Base-by-base conservation (phyloP, 176 grass and related monocot species). In the Juncus inflexus region DNA sequence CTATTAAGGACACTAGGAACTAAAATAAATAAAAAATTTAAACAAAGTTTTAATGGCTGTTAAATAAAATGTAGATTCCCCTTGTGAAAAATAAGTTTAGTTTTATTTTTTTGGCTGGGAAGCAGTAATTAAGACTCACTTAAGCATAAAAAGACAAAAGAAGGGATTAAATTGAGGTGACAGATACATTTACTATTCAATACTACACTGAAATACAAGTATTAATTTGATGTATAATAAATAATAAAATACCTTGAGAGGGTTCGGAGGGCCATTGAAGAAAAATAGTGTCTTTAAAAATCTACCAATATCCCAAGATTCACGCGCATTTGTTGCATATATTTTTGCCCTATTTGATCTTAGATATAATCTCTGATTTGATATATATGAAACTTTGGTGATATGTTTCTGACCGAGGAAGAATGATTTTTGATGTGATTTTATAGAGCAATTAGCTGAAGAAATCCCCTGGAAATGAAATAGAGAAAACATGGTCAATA, bases 191-290 rank as follows among this genome's bases (percentile, higher is more conserved):
- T 28, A 28, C 19, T 28, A 28, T 28, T 28, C 19, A 28, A 28
- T 28, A 28, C 19, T 28, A 28, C 19, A 28, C 19, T 28, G 19
- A 28, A 28, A 28, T 28, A 28, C 19, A 28, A 28, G 19, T 28
- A 28, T 28, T 28, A 28, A 28, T 28, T 28, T 28, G 19, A 28
- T 28, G 19, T 28, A 28, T 28, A 28, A 28, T 28, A 28, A 28
- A 28, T 28, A 28, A 28, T 28, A 28, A 28, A 28, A 28, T 70
- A 97, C 88, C 94, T 86, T 89, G 63, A 85, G 79, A 76, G 88
- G 94, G 52, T 97, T 97, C 10, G 94, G 88, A 68, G 85, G 87
- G 7, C 94, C 88, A 65, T 97, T 97, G 69, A 89, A 97, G 77
- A 97, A 97, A 67, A 79, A 92, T 50, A 97, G 40, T 37, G 94